Percentiles rank a stretch among this genome's conserved stretches.
phyloP scores from a whole-genome alignment of 192 early-diverging fungal species.

The Spizellomyces sp. region DNA sequence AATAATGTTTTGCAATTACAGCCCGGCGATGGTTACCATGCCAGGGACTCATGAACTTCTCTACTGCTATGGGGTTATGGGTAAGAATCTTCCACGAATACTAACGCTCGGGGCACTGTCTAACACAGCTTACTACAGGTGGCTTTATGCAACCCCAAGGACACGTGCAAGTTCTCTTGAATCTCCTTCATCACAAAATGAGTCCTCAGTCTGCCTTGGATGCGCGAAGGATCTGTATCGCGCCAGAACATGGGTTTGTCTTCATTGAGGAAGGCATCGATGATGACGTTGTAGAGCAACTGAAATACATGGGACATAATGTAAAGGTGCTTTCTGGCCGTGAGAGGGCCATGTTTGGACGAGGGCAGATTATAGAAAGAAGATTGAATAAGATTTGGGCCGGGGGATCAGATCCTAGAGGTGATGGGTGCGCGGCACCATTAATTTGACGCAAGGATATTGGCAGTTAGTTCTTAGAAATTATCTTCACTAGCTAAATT shows the following conservation, averaged over 20 bases:
- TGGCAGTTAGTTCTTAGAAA: no score
- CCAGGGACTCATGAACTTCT: slow-evolving; percentile 33
- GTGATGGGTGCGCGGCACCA: slow-evolving; percentile 25
- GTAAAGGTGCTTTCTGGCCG: slow-evolving; percentile 48
- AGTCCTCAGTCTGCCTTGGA: slow-evolving; percentile 71
- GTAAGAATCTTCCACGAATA: slow-evolving; percentile 11
- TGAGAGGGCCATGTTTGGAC: slow-evolving; percentile 63
- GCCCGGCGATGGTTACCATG: slow-evolving; percentile 58
- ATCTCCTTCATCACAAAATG: slow-evolving; percentile 59
- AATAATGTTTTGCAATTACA: background rate
- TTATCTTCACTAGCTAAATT: no score
- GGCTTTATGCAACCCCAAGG: slow-evolving; percentile 84
- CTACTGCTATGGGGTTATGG: slow-evolving; percentile 67
- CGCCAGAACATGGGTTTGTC: slow-evolving; percentile 44
- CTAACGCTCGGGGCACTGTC: background rate
- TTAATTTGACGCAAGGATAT: background rate
- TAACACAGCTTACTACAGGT: background rate
- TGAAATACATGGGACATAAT: slow-evolving; percentile 62
- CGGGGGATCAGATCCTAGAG: slow-evolving; percentile 37
- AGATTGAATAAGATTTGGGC: slow-evolving; percentile 13
- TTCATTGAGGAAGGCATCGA: slow-evolving; percentile 68
- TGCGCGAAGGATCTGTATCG: slow-evolving; percentile 66
- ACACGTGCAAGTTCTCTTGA: slow-evolving; percentile 78
- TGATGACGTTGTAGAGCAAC: slow-evolving; percentile 38
- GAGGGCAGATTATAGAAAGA: slow-evolving; percentile 71